phyloP scores from a whole-genome alignment of 768 basidiomycete genomes.

The Paxillus involutus region DNA sequence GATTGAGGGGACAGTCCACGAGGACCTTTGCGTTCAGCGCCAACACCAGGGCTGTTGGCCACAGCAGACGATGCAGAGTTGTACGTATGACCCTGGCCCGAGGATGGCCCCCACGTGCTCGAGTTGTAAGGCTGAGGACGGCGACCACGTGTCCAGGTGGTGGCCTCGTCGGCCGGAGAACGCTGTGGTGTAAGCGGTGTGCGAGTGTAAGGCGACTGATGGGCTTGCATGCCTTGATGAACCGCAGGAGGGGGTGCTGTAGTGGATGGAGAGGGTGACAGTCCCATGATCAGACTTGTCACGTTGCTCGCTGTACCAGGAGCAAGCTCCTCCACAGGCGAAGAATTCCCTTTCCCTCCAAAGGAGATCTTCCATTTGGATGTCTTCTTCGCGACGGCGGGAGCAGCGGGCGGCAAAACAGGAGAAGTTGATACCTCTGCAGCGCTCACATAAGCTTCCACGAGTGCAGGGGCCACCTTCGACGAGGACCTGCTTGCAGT shows the following conservation, averaged over 20 bases:
- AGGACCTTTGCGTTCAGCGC: conserved; percentile 34
- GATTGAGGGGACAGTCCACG: conserved; percentile 62
- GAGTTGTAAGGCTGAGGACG: conserved; percentile 28
- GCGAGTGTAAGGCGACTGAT: conserved; percentile 25
- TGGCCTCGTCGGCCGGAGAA: conserved; percentile 40
- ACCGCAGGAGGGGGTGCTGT: background rate
- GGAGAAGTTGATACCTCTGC: conserved; percentile 21
- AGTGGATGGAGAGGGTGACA: conserved; percentile 19
- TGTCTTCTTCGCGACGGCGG: conserved; percentile 64
- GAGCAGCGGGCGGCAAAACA: conserved; percentile 26
- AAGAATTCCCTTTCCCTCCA: conserved; percentile 65
- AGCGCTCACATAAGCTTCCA: conserved; percentile 12
- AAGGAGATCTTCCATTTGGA: conserved; percentile 52
- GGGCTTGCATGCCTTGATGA: conserved; percentile 12
- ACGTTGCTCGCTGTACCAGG: conserved; percentile 80
- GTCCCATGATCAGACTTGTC: conserved; percentile 68
- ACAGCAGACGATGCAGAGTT: conserved; percentile 10
- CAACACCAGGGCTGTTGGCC: conserved; percentile 4
- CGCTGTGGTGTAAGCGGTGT: conserved; percentile 32
- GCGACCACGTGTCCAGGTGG: conserved; percentile 52
- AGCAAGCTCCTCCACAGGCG: conserved; percentile 33
- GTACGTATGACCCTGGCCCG: conserved; percentile 7
- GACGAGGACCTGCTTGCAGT: conserved; percentile 23
- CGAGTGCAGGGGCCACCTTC: conserved; percentile 43
- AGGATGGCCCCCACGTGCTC: conserved; percentile 22